Evolutionary conservation across 2,329 filamentous ascomycete species (phyloP).

Genomic region (Trichoderma semiorbis): DNA sequence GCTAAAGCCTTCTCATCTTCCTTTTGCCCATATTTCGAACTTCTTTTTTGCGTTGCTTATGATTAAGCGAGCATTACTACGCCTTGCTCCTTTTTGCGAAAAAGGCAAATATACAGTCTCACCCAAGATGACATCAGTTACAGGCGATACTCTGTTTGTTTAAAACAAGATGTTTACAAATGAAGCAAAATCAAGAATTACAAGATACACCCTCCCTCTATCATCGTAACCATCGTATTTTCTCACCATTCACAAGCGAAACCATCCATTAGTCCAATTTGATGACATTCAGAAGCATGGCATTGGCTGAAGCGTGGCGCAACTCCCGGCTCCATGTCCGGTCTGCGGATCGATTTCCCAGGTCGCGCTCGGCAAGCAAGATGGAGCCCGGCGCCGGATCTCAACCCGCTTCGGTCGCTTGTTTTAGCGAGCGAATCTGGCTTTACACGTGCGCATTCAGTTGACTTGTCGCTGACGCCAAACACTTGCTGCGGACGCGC

Average conservation of each 20-base stretch:
- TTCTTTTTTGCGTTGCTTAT: neutral
- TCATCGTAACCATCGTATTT: neutral
- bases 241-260: neutral
- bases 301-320: neutral
- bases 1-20: neutral
- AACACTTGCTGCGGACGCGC: neutral
- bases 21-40: neutral
- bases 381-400: neutral
- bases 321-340: neutral
- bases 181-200: neutral
- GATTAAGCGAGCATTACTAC: constrained; percentile 3
- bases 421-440: neutral
- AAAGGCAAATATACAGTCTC: neutral
- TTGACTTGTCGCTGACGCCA: neutral
- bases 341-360: neutral
- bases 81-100: neutral
- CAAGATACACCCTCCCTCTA: neutral
- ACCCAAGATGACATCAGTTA: neutral
- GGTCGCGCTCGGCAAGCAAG: neutral
- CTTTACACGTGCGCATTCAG: neutral
- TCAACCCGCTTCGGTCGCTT: neutral
- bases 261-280: neutral
- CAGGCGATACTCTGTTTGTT: neutral
- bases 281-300: neutral
- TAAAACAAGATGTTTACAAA: neutral